Evolutionary conservation across 2,329 filamentous ascomycete species (phyloP).

Genomic region (Cladophialophora bantiana): DNA sequence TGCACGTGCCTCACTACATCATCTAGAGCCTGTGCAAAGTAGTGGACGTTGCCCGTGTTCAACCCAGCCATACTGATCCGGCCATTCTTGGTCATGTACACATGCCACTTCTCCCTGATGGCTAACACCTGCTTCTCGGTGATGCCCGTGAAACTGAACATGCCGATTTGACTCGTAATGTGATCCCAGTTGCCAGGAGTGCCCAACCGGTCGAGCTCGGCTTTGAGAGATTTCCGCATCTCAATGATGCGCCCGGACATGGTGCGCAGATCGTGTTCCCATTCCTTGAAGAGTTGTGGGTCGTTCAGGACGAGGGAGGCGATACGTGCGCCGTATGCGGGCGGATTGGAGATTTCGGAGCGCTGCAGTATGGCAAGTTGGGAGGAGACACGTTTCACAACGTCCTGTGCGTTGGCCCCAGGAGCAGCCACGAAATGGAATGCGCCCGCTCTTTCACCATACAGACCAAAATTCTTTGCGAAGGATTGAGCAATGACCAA

Average conservation of each 20-base stretch:
- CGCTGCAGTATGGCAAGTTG: constrained; percentile 95
- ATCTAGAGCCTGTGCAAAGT: constrained; percentile 88
- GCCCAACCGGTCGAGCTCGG: constrained; percentile 80
- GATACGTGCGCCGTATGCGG: constrained; percentile 90
- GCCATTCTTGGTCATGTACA: constrained; percentile 85
- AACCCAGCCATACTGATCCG: constrained; percentile 98
- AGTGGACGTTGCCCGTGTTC: constrained; percentile 89
- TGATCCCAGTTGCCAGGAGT: constrained; percentile 96
- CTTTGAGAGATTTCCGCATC: constrained; percentile 81
- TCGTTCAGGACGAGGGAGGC: constrained; percentile 86
- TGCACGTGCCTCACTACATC: constrained; percentile 68
- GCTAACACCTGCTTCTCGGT: constrained; percentile 56
- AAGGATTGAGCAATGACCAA: constrained; percentile 67
- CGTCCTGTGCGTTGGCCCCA: constrained; percentile 67
- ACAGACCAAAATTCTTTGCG: constrained; percentile 77
- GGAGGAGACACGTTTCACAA: constrained; percentile 72
- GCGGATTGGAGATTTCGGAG: constrained; percentile 96
- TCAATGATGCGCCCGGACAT: constrained; percentile 95
- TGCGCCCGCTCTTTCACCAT: constrained; percentile 93
- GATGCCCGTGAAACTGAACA: constrained; percentile 85
- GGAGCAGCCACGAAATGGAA: constrained; percentile 91
- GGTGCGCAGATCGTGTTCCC: constrained; percentile 87
- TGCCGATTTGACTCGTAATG: constrained; percentile 98
- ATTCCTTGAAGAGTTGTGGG: constrained; percentile 79
- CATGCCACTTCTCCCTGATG: constrained; percentile 57